Evolutionary conservation across 78 protist genomes (phyloP).

Genomic region (Monosiga brevicollis): DNA sequence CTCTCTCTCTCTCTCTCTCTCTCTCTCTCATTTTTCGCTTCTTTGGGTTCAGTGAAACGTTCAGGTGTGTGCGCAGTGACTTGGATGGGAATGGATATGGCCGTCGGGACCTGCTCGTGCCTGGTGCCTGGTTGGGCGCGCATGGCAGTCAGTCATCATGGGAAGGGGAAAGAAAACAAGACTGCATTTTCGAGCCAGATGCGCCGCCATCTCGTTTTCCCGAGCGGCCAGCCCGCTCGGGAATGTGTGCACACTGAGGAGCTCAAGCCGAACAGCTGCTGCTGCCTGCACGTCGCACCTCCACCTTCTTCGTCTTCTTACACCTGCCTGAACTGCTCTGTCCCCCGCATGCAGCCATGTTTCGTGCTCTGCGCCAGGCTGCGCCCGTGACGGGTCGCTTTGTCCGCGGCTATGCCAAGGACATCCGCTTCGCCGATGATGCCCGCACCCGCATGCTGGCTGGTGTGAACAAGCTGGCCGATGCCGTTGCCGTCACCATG

Average conservation of each 20-base stretch:
- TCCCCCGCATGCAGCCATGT: not conserved
- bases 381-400: no score
- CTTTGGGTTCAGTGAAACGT: no score
- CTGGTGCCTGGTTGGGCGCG: no score
- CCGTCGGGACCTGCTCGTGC: no score
- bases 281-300: not conserved
- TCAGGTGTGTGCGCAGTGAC: no score
- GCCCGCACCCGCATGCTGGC: slow-evolving; percentile 77
- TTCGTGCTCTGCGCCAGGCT: not conserved
- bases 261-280: not conserved
- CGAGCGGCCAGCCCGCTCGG: not conserved
- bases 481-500: slow-evolving; percentile 92
- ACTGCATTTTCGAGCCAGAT: not conserved
- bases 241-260: no score
- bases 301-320: not conserved
- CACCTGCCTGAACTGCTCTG: not conserved
- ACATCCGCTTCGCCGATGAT: slow-evolving; percentile 77
- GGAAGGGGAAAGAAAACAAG: not conserved
- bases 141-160: not conserved
- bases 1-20: not conserved
- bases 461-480: slow-evolving; percentile 92
- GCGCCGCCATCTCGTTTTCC: not conserved
- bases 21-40: not conserved
- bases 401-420: slow-evolving; percentile 45
- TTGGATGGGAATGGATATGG: no score